These are phyloP conservation scores for Diplosphaera chodatii DNA, from an alignment of 139 green algal genomes.

Conservation along the genomic window DNA sequence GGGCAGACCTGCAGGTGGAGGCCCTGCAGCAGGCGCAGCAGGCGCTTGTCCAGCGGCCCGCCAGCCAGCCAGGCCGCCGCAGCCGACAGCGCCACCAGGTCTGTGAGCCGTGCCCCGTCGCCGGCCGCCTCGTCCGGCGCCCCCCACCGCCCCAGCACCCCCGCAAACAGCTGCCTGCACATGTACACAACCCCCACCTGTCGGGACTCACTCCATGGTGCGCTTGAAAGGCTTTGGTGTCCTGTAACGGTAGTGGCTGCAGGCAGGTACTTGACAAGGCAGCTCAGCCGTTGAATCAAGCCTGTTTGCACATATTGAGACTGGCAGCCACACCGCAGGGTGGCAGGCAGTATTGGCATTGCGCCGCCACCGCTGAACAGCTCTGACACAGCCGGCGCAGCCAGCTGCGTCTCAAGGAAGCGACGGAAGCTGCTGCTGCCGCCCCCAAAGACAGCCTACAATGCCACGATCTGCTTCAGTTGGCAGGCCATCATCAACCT, in stretches of 20 bases:
- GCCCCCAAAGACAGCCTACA: too few species aligned
- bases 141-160: neutral
- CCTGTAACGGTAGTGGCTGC: too few species aligned
- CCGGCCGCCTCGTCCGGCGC: neutral
- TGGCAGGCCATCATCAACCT: too few species aligned
- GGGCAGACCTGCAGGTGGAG: slow-evolving; percentile 9
- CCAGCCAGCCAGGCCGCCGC: neutral
- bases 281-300: too few species aligned
- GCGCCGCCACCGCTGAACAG: neutral
- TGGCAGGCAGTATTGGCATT: neutral
- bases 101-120: neutral
- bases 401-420: neutral
- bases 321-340: neutral
- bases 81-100: neutral
- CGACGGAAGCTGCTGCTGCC: neutral
- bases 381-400: neutral
- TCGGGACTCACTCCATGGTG: too few species aligned
- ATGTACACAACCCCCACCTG: too few species aligned
- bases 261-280: too few species aligned
- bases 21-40: slow-evolving; percentile 5
- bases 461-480: too few species aligned
- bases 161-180: slow-evolving; percentile 1
- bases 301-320: too few species aligned
- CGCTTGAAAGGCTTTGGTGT: too few species aligned
- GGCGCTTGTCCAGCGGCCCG: neutral